Conservation (phyloP, 768 basidiomycete genomes). For the Pisolithus albus region DNA sequence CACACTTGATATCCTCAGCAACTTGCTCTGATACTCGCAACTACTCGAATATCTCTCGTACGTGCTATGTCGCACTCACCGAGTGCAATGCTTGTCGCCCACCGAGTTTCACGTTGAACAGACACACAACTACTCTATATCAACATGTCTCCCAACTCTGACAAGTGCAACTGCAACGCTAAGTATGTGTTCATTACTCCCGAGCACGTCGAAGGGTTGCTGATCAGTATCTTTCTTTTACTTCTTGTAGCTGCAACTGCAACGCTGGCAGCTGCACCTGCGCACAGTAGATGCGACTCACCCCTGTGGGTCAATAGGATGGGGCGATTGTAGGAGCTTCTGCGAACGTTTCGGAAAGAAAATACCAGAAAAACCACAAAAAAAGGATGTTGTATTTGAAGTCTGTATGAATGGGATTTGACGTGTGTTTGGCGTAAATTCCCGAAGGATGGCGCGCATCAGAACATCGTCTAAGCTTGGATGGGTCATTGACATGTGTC, state of each 20-base stretch:
- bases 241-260: neutral
- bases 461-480: neutral
- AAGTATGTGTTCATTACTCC: neutral
- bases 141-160: neutral
- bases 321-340: neutral
- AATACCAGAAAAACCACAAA: neutral
- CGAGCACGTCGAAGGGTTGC: neutral
- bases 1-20: neutral
- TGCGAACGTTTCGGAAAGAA: neutral
- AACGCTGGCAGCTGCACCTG: neutral
- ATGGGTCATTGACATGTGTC: no score
- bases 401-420: neutral
- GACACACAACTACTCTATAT: neutral
- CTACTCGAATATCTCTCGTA: neutral
- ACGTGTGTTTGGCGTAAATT: neutral
- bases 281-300: neutral
- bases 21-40: neutral
- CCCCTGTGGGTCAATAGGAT: neutral
- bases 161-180: neutral
- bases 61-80: neutral
- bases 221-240: neutral
- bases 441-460: neutral
- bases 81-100: neutral
- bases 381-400: neutral
- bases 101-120: neutral